Evolutionary conservation across 805 yeast species (phyloP).

Genomic region (Brettanomyces naardenensis): DNA sequence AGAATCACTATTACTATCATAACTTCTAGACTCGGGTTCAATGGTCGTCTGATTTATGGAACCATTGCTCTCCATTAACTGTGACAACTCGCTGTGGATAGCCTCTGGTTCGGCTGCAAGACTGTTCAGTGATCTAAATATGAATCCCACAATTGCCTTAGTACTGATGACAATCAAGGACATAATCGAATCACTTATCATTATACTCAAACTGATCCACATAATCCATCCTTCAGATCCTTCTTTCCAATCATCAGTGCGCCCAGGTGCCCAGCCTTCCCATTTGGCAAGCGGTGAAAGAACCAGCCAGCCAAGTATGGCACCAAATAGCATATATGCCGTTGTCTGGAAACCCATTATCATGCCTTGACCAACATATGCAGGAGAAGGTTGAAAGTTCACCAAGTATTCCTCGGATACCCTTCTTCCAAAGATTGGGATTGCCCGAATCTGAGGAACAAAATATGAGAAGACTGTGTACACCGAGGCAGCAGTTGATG

Average conservation of each 20-base stretch:
- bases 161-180: conserved; percentile 59
- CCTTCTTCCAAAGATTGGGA: conserved; percentile 70
- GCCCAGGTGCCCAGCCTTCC: conserved; percentile 83
- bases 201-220: conserved; percentile 87
- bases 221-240: conserved; percentile 98
- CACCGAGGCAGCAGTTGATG: conserved; percentile 61
- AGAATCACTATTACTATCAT: neutral
- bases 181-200: conserved; percentile 87
- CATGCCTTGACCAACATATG: conserved; percentile 94
- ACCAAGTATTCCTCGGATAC: conserved; percentile 64
- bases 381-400: conserved; percentile 94
- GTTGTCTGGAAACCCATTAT: conserved; percentile 95
- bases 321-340: conserved; percentile 83
- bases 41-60: neutral
- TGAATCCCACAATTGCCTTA: conserved; percentile 27
- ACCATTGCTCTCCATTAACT: neutral
- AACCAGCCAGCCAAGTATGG: conserved; percentile 85
- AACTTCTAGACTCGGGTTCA: neutral
- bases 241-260: conserved; percentile 82
- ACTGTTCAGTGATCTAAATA: neutral
- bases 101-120: conserved; percentile 16
- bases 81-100: neutral
- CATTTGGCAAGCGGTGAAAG: conserved; percentile 73
- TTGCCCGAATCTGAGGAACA: conserved; percentile 53
- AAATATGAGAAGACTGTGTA: conserved; percentile 72